These are phyloP conservation scores for Hypoxylon sp. DNA, from an alignment of 2,329 filamentous ascomycete species.

Conservation along the genomic window DNA sequence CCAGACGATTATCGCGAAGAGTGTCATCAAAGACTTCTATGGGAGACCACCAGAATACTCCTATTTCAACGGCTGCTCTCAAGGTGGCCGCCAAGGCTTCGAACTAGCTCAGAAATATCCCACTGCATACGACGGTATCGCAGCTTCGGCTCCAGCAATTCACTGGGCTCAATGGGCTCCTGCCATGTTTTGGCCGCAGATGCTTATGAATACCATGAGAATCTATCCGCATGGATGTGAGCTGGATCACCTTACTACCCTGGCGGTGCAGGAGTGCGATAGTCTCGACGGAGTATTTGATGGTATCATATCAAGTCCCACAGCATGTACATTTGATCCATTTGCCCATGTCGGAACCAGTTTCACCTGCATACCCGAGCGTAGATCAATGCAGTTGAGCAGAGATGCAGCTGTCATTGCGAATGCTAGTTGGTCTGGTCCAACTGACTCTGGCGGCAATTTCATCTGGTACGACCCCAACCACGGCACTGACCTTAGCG, in stretches of 20 bases:
- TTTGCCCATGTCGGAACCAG: slow-evolving; percentile 47
- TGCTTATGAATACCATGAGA: slow-evolving; percentile 36
- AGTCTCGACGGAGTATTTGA: slow-evolving; percentile 61
- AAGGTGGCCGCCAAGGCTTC: slow-evolving; percentile 69
- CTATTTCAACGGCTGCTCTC: slow-evolving; percentile 67
- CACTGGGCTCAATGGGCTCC: slow-evolving; percentile 39
- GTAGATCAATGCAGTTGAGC: slow-evolving; percentile 23
- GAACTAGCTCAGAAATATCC: slow-evolving; percentile 67
- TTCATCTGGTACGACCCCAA: slow-evolving; percentile 44
- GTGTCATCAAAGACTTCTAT: slow-evolving; percentile 60
- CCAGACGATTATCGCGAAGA: slow-evolving; percentile 60
- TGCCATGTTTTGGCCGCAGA: slow-evolving; percentile 40
- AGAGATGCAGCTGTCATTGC: slow-evolving; percentile 35
- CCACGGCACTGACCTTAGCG: slow-evolving; percentile 37
- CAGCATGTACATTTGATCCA: slow-evolving; percentile 56
- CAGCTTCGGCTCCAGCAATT: slow-evolving; percentile 61
- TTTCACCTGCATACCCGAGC: slow-evolving; percentile 43
- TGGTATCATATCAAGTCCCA: slow-evolving; percentile 59
- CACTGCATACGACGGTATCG: slow-evolving; percentile 67
- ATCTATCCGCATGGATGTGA: slow-evolving; percentile 41
- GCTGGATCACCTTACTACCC: slow-evolving; percentile 29
- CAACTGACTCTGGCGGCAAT: slow-evolving; percentile 26
- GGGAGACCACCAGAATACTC: slow-evolving; percentile 58
- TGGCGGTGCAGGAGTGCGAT: slow-evolving; percentile 57
- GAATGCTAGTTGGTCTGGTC: slow-evolving; percentile 40